phyloP scores from a whole-genome alignment of 345 rosid genomes.

The Salix suchowensis region DNA sequence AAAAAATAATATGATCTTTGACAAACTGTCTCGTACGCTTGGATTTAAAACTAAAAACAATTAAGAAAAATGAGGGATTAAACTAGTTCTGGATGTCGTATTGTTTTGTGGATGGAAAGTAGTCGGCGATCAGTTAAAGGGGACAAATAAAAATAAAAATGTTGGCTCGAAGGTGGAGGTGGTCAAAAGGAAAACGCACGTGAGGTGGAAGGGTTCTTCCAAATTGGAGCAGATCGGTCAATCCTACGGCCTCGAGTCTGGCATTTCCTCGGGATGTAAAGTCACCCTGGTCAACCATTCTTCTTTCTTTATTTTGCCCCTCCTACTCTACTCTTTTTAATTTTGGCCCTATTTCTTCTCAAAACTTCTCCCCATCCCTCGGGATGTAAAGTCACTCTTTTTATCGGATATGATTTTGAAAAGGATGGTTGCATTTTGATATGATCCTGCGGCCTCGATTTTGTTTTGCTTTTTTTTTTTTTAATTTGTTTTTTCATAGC shows the following conservation, averaged over 20 bases:
- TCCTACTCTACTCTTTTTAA: neutral
- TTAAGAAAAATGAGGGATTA: neutral
- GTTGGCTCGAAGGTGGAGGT: conserved; percentile 15
- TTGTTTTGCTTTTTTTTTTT: no score
- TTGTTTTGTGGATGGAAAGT: neutral
- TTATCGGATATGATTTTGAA: no score
- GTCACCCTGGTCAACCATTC: conserved; percentile 17
- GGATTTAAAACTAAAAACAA: neutral
- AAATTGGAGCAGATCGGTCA: conserved; percentile 13
- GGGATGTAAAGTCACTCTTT: no score
- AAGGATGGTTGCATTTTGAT: no score
- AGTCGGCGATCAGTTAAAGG: conserved; percentile 26
- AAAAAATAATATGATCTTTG: no score
- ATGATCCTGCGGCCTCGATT: no score
- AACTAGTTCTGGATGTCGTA: neutral
- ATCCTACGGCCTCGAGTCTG: conserved; percentile 33
- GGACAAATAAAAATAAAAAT: neutral
- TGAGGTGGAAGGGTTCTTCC: conserved; percentile 19
- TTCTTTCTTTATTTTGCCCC: neutral
- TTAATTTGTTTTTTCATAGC: no score
- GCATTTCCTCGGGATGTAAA: conserved; percentile 32
- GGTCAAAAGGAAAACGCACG: conserved; percentile 35
- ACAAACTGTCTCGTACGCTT: no score
- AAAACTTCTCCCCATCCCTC: no score
- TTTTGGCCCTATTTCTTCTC: no score